These are phyloP conservation scores for Exophiala sideris DNA, from an alignment of 2,329 filamentous ascomycete species.

Conservation along the genomic window DNA sequence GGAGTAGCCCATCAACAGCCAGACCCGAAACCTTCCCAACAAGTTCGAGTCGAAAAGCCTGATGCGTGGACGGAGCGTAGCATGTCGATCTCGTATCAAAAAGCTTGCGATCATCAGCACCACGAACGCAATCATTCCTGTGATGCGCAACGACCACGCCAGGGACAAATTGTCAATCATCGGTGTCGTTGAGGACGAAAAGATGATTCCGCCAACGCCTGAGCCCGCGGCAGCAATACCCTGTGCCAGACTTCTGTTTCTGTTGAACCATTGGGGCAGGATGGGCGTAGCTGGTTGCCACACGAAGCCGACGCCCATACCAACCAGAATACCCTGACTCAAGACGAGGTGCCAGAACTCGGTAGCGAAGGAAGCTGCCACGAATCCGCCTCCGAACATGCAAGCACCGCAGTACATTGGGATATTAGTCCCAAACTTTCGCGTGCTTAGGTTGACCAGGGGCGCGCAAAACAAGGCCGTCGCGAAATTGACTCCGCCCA, in stretches of 20 bases:
- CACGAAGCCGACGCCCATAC: slow-evolving; percentile 30
- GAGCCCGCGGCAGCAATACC: slow-evolving; percentile 33
- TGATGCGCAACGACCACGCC: slow-evolving; percentile 31
- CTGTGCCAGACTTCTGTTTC: slow-evolving; percentile 32
- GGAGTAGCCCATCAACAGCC: slow-evolving; percentile 35
- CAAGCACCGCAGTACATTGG: slow-evolving; percentile 29
- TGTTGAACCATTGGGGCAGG: slow-evolving; percentile 34
- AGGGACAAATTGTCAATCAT: slow-evolving; percentile 33
- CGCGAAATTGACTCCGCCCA: slow-evolving; percentile 32
- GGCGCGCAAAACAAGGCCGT: slow-evolving; percentile 31
- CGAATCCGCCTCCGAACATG: slow-evolving; percentile 26
- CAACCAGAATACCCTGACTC: slow-evolving; percentile 31
- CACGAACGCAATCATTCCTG: slow-evolving; percentile 30
- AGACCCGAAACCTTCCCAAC: slow-evolving; percentile 25
- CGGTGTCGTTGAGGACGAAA: slow-evolving; percentile 29
- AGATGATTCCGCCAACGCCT: slow-evolving; percentile 32
- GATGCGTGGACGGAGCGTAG: slow-evolving; percentile 25
- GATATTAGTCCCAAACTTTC: slow-evolving; percentile 24
- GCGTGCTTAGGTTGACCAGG: slow-evolving; percentile 28
- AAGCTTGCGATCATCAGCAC: slow-evolving; percentile 28
- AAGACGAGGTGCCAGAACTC: slow-evolving; percentile 30
- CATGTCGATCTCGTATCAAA: slow-evolving; percentile 32
- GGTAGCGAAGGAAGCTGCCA: slow-evolving; percentile 31
- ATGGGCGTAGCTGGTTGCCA: slow-evolving; percentile 29
- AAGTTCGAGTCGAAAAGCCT: slow-evolving; percentile 27